A percentile compares a stretch with the other conserved stretches of the same genome.
Evolutionary conservation across 495 filamentous ascomycete genomes (phyloP).

Genomic region (Corynascus novoguineensis): DNA sequence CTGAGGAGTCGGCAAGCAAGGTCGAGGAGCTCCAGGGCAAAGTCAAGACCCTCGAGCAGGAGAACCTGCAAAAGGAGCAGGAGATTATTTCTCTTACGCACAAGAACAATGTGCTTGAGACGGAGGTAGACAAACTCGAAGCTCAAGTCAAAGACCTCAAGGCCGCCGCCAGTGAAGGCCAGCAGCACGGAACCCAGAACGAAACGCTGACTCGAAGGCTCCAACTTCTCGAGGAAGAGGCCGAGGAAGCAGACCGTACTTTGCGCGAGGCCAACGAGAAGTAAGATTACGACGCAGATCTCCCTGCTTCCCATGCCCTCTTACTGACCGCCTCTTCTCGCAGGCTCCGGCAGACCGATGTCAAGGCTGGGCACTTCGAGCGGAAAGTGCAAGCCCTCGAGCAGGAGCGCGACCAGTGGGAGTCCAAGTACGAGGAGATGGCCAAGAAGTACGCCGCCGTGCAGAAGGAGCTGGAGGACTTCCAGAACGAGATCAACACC

Average conservation of each 20-base stretch:
- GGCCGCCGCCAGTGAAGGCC: constrained; percentile 64
- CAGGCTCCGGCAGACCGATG: constrained; percentile 96
- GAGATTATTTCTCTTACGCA: constrained; percentile 92
- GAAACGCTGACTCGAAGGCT: constrained; percentile 85
- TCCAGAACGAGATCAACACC: constrained; percentile 82
- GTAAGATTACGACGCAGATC: constrained; percentile 52
- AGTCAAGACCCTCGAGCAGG: constrained; percentile 87
- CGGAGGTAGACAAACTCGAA: constrained; percentile 88
- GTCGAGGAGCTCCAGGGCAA: constrained; percentile 80
- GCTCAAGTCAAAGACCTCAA: constrained; percentile 69
- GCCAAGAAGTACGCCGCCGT: constrained; percentile 74
- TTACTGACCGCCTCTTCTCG: constrained; percentile 1
- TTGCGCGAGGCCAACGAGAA: constrained; percentile 97
- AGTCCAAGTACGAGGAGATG: constrained; percentile 95
- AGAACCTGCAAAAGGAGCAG: constrained; percentile 93
- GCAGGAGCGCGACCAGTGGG: constrained; percentile 80
- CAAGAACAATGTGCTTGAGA: constrained; percentile 83
- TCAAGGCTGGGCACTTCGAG: constrained; percentile 98
- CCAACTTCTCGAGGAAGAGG: constrained; percentile 95
- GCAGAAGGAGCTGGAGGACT: constrained; percentile 87
- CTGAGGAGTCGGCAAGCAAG: constrained; percentile 70
- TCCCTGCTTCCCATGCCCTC: neutral
- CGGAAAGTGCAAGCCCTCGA: constrained; percentile 98
- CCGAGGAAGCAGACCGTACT: constrained; percentile 89
- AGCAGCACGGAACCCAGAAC: constrained; percentile 72